A percentile compares a stretch with the other conserved stretches of the same genome.
These are phyloP conservation scores for Pulveroboletus sp. DNA, from an alignment of 768 basidiomycete species.

Conservation along the genomic window DNA sequence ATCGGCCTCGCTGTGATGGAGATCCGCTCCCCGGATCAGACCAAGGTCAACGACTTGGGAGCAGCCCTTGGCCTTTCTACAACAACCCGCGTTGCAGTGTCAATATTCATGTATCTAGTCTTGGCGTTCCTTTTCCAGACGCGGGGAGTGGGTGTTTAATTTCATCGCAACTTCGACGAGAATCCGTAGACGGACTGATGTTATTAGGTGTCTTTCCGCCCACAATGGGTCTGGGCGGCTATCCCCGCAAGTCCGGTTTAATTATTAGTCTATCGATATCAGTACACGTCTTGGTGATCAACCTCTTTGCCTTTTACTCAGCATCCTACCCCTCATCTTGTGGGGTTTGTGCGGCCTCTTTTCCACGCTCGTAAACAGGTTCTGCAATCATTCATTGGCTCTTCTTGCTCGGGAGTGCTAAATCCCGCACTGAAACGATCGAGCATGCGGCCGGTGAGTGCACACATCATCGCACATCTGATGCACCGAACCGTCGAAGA, in stretches of 20 bases:
- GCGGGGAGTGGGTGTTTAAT: background rate
- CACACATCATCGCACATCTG: background rate
- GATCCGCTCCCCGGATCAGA: too few relatives aligned
- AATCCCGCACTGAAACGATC: background rate
- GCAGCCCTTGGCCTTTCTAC: background rate
- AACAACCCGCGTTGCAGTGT: background rate
- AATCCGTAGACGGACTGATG: background rate
- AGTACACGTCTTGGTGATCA: too few relatives aligned
- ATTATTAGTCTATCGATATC: too few relatives aligned
- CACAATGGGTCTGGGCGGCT: background rate
- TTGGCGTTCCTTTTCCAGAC: background rate
- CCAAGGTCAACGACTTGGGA: too few relatives aligned
- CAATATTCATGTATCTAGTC: background rate
- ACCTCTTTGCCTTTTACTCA: background rate
- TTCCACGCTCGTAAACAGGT: background rate
- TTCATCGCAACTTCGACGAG: background rate
- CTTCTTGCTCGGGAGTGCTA: background rate
- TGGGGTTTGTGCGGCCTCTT: conserved; percentile 28
- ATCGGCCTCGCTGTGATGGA: background rate
- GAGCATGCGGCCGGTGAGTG: background rate
- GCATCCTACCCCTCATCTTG: background rate
- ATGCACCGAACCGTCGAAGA: background rate
- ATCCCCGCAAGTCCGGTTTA: background rate
- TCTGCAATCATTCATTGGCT: background rate
- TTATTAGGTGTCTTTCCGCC: background rate